Percentiles rank a stretch among this genome's conserved stretches.
These are phyloP conservation scores for Phellopilus nigrolimitatus DNA, from an alignment of 1,284 basidiomycete genomes.

Conservation along the genomic window DNA sequence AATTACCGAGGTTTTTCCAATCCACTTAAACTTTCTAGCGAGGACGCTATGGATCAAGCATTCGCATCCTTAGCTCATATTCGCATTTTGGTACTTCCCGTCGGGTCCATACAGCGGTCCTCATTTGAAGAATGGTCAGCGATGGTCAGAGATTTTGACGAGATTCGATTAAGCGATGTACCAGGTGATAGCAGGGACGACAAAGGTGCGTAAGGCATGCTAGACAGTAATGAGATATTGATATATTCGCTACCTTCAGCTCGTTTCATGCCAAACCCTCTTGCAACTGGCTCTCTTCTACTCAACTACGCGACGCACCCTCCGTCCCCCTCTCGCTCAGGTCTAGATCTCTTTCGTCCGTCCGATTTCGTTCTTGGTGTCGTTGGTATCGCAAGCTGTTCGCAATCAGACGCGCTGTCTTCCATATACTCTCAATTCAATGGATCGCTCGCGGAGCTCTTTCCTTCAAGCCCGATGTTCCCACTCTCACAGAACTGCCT, in stretches of 20 bases:
- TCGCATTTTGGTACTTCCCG: constrained; percentile 71
- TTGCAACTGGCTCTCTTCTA: constrained; percentile 70
- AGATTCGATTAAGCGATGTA: constrained; percentile 72
- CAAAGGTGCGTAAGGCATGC: constrained; percentile 46
- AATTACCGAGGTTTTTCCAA: no score
- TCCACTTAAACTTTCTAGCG: not conserved
- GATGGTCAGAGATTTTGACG: constrained; percentile 66
- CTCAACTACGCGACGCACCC: constrained; percentile 70
- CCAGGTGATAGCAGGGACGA: constrained; percentile 75
- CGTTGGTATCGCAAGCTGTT: constrained; percentile 70
- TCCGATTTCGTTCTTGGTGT: constrained; percentile 78
- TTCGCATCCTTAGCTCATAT: constrained; percentile 79
- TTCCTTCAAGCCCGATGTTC: constrained; percentile 62
- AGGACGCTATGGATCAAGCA: constrained; percentile 52
- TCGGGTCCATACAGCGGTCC: constrained; percentile 60
- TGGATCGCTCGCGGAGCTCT: constrained; percentile 53
- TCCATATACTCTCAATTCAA: constrained; percentile 65
- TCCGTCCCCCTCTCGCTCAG: constrained; percentile 50
- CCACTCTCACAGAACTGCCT: constrained; percentile 74
- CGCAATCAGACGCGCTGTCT: constrained; percentile 50
- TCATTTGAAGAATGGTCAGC: constrained; percentile 66
- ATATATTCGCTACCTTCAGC: constrained; percentile 36
- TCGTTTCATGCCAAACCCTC: constrained; percentile 76
- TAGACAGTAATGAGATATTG: constrained; percentile 1
- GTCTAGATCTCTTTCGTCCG: constrained; percentile 63